Evolutionary conservation across 2,329 filamentous ascomycete species (phyloP).

Genomic region (Epichloe glyceriae): DNA sequence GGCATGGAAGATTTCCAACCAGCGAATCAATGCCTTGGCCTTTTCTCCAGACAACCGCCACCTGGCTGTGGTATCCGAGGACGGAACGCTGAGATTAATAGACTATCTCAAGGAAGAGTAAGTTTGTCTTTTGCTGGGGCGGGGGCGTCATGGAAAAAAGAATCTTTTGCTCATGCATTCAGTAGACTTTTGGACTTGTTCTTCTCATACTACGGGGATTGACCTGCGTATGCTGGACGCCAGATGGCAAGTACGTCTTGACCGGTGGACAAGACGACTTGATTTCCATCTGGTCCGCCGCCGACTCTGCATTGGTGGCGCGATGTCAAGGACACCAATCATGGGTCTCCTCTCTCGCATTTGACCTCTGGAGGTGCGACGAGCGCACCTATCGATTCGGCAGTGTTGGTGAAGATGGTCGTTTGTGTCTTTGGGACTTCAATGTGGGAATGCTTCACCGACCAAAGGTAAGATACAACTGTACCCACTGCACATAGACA

Average conservation of each 20-base stretch:
- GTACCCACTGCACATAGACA: neutral
- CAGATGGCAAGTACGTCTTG: conserved; percentile 88
- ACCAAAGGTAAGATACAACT: conserved; percentile 41
- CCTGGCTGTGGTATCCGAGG: conserved; percentile 81
- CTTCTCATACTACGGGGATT: conserved; percentile 89
- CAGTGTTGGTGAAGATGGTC: conserved; percentile 87
- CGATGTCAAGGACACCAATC: conserved; percentile 91
- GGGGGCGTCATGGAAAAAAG: neutral
- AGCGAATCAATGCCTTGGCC: conserved; percentile 78
- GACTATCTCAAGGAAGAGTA: conserved; percentile 86
- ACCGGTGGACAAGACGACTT: conserved; percentile 94
- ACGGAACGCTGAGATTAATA: conserved; percentile 78
- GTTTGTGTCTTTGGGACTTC: conserved; percentile 91
- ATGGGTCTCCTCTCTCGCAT: conserved; percentile 87
- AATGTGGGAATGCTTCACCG: conserved; percentile 91
- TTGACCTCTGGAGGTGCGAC: conserved; percentile 95
- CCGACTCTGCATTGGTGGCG: conserved; percentile 73
- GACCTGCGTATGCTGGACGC: conserved; percentile 92
- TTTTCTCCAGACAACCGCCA: conserved; percentile 85
- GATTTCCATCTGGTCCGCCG: conserved; percentile 87
- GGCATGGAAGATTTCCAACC: conserved; percentile 84
- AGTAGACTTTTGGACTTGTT: conserved; percentile 71
- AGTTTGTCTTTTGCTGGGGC: conserved; percentile 16
- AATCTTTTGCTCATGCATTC: conserved; percentile 5
- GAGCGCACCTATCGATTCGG: conserved; percentile 92